phyloP scores from a whole-genome alignment of 2,329 filamentous ascomycete genomes.

The Pseudocercospora musae region DNA sequence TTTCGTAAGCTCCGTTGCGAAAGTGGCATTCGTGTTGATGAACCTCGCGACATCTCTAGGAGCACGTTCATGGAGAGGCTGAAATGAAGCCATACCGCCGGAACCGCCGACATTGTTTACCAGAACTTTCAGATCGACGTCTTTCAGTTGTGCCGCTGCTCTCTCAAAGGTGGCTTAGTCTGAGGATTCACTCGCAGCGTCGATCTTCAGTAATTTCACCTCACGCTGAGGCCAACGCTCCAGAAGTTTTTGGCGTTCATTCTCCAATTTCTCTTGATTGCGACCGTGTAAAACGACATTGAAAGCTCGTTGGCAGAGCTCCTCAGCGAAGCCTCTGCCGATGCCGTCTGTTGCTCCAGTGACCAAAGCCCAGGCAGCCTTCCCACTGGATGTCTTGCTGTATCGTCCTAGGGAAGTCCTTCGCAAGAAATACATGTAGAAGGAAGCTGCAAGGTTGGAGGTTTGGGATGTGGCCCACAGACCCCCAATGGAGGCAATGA shows the following conservation, averaged over 20 bases:
- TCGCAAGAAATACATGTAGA: slow-evolving; percentile 27
- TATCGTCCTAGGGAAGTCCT: slow-evolving; percentile 27
- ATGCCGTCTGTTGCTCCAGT: slow-evolving; percentile 56
- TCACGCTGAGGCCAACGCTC: slow-evolving; percentile 40
- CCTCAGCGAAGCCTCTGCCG: slow-evolving; percentile 49
- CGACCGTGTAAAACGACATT: slow-evolving; percentile 59
- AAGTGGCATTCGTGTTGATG: slow-evolving; percentile 50
- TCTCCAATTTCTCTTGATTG: slow-evolving; percentile 48
- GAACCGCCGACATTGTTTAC: slow-evolving; percentile 57
- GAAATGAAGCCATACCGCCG: slow-evolving; percentile 33
- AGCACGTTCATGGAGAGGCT: slow-evolving; percentile 37
- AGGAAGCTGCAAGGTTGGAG: slow-evolving; percentile 23
- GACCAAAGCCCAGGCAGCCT: slow-evolving; percentile 21
- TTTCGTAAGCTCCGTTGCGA: slow-evolving; percentile 49
- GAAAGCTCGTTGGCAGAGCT: slow-evolving; percentile 53
- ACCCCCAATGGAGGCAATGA: slow-evolving; percentile 20
- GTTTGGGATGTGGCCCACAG: slow-evolving; percentile 21
- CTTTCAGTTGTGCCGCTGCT: slow-evolving; percentile 26
- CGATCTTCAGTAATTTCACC: slow-evolving; percentile 38
- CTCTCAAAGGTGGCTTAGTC: slow-evolving; percentile 44
- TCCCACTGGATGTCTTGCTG: slow-evolving; percentile 4
- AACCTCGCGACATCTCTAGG: slow-evolving; percentile 41
- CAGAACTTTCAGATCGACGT: slow-evolving; percentile 50
- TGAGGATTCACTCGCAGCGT: slow-evolving; percentile 12
- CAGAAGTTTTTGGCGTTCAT: slow-evolving; percentile 41